Evolutionary conservation across 768 basidiomycete species (phyloP).

Genomic region (Dendrothele bispora): DNA sequence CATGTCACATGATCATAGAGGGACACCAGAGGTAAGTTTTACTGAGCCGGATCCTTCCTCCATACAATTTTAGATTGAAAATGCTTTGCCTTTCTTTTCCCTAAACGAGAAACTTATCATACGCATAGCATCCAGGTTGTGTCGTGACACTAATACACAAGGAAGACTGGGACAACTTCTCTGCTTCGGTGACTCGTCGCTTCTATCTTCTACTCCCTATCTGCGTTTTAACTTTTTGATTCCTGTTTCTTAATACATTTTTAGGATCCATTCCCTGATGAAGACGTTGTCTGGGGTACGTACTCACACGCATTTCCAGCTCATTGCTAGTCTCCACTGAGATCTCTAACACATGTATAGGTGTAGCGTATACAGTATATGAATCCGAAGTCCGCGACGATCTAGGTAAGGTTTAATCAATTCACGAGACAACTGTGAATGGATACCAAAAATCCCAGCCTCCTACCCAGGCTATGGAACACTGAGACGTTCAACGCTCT

Average conservation of each 20-base stretch:
- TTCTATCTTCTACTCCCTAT: neutral
- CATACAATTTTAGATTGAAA: neutral
- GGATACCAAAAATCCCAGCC: neutral
- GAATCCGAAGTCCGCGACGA: slow-evolving; percentile 80
- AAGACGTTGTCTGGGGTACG: slow-evolving; percentile 85
- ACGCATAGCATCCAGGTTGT: slow-evolving; percentile 69
- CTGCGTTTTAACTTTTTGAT: too few species aligned
- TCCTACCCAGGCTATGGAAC: too few species aligned
- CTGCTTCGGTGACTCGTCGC: slow-evolving; percentile 50
- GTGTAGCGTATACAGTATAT: slow-evolving; percentile 75
- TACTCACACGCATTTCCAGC: too few species aligned
- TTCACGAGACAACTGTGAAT: neutral
- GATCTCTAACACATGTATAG: too few species aligned
- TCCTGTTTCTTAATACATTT: too few species aligned
- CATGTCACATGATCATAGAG: slow-evolving; percentile 92
- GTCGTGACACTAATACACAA: slow-evolving; percentile 90
- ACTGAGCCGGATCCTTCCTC: too few species aligned
- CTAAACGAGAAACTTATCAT: neutral
- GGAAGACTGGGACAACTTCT: slow-evolving; percentile 82
- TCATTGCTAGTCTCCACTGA: too few species aligned
- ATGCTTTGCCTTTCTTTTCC: neutral
- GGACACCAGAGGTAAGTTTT: slow-evolving; percentile 70
- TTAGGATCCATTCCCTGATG: slow-evolving; percentile 68
- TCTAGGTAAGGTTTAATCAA: slow-evolving; percentile 54
- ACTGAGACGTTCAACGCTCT: too few species aligned